Percentiles rank a stretch among this genome's conserved stretches.
Conservation (phyloP, 2,329 filamentous ascomycete species). For the Remersonia thermophila region DNA sequence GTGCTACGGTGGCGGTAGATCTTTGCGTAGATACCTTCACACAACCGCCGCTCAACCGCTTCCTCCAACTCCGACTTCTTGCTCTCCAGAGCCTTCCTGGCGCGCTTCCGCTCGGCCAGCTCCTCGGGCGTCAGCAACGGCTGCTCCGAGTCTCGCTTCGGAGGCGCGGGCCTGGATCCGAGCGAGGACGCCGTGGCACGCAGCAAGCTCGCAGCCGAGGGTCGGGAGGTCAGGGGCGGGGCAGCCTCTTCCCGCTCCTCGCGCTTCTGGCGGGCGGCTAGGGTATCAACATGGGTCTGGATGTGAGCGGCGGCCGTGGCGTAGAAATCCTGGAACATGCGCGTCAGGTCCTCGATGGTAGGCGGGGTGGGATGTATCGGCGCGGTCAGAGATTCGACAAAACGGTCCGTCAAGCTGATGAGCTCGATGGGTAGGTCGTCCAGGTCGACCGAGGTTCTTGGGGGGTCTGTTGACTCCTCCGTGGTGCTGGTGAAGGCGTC, state of each 20-base stretch:
- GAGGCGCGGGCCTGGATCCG: slow-evolving; percentile 29
- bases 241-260: slow-evolving; percentile 42
- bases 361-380: slow-evolving; percentile 79
- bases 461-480: slow-evolving; percentile 35
- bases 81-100: slow-evolving; percentile 63
- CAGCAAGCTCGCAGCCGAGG: slow-evolving; percentile 43
- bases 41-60: slow-evolving; percentile 75
- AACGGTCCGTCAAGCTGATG: slow-evolving; percentile 79
- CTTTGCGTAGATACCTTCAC: slow-evolving; percentile 72
- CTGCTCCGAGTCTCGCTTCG: slow-evolving; percentile 41
- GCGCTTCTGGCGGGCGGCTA: slow-evolving; percentile 63
- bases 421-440: slow-evolving; percentile 92
- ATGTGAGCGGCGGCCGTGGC: slow-evolving; percentile 68
- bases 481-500: slow-evolving; percentile 35
- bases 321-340: slow-evolving; percentile 95
- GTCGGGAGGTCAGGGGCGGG: slow-evolving; percentile 37
- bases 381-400: slow-evolving; percentile 78
- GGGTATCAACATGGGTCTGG: slow-evolving; percentile 69
- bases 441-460: slow-evolving; percentile 53
- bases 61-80: slow-evolving; percentile 74
- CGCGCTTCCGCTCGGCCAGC: slow-evolving; percentile 65
- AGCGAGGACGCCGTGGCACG: slow-evolving; percentile 44
- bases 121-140: slow-evolving; percentile 89
- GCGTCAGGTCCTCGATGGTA: slow-evolving; percentile 67
- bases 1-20: slow-evolving; percentile 88